Conservation (phyloP, 768 basidiomycete genomes). For the Saitozyma podzolica region DNA sequence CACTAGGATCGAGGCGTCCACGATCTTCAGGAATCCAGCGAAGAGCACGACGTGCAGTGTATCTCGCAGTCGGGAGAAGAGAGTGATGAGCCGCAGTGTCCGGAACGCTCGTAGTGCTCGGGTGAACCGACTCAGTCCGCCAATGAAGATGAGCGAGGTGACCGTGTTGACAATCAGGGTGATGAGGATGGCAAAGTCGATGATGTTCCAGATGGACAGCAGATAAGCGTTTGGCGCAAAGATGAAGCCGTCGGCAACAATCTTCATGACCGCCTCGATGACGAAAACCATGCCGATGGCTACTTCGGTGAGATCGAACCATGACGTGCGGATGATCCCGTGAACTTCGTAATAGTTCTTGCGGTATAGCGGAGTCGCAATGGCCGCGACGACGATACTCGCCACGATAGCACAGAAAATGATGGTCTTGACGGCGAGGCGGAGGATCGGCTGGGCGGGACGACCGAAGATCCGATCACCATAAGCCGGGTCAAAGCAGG, state of each 20-base stretch:
- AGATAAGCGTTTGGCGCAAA: slow-evolving; percentile 74
- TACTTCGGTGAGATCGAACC: slow-evolving; percentile 83
- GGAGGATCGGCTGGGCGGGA: slow-evolving; percentile 64
- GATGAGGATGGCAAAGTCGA: slow-evolving; percentile 81
- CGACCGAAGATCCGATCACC: slow-evolving; percentile 86
- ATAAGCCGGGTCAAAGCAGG: slow-evolving; percentile 74
- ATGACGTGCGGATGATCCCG: slow-evolving; percentile 67
- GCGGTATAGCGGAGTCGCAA: slow-evolving; percentile 83
- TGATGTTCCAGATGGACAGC: slow-evolving; percentile 84
- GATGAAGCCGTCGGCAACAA: slow-evolving; percentile 86
- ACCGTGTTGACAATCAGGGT: slow-evolving; percentile 74
- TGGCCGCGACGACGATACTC: slow-evolving; percentile 75
- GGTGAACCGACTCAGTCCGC: slow-evolving; percentile 77
- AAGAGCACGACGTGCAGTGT: slow-evolving; percentile 84
- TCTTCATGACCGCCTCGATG: slow-evolving; percentile 82
- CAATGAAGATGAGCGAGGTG: slow-evolving; percentile 70
- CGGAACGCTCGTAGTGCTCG: slow-evolving; percentile 83
- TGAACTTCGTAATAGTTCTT: slow-evolving; percentile 66
- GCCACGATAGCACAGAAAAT: slow-evolving; percentile 75
- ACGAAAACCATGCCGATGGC: slow-evolving; percentile 69
- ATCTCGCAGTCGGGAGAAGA: slow-evolving; percentile 79
- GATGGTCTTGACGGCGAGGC: slow-evolving; percentile 71
- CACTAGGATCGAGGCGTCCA: slow-evolving; percentile 86
- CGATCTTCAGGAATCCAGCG: slow-evolving; percentile 75
- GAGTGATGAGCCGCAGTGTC: slow-evolving; percentile 82